Evolutionary conservation across 1,139 yeast species (phyloP).

Genomic region (Taphrina deformans): DNA sequence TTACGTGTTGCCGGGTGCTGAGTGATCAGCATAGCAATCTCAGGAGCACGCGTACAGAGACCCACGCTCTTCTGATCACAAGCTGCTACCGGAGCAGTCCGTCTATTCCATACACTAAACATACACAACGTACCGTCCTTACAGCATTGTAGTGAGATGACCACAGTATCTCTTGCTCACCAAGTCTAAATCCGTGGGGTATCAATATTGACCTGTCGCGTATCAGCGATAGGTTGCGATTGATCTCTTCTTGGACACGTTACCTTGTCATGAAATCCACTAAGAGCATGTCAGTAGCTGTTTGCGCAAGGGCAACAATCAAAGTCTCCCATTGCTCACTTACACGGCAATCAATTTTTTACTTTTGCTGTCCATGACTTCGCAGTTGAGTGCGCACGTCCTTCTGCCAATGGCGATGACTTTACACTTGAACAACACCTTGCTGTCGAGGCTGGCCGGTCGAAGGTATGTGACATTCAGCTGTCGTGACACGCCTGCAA

Average conservation of each 20-base stretch:
- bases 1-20: too few relatives aligned
- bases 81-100: too few relatives aligned
- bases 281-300: not conserved
- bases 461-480: constrained; percentile 26
- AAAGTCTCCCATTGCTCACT: not conserved
- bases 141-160: too few relatives aligned
- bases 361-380: constrained; percentile 4
- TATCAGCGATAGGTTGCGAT: not conserved
- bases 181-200: not conserved
- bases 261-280: constrained; percentile 16
- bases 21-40: too few relatives aligned
- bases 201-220: constrained; percentile 8
- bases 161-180: too few relatives aligned
- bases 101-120: too few relatives aligned
- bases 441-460: constrained; percentile 12
- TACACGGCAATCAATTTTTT: constrained; percentile 8
- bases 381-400: constrained; percentile 19
- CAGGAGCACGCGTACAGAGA: too few relatives aligned
- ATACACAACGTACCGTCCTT: too few relatives aligned
- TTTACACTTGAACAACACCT: constrained; percentile 21
- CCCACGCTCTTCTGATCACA: too few relatives aligned
- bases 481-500: constrained; percentile 26
- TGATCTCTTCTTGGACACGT: too few relatives aligned
- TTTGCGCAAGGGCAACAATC: not conserved
- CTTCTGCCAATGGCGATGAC: constrained; percentile 21